Percentiles rank a stretch among this genome's conserved stretches.
Conservation (phyloP, 2,329 filamentous ascomycete genomes). For the Cercospora canescens region DNA sequence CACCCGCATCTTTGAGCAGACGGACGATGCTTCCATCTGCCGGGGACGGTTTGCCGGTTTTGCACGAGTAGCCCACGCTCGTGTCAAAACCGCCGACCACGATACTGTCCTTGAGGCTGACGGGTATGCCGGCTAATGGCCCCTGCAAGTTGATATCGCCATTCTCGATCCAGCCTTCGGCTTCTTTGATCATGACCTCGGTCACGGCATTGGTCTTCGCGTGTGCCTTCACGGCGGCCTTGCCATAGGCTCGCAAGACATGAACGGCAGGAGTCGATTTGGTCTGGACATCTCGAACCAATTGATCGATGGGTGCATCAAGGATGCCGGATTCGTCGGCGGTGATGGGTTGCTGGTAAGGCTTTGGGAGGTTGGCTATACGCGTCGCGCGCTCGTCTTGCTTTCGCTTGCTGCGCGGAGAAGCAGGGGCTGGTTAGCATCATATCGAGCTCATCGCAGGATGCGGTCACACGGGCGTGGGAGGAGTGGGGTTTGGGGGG, state of each 20-base stretch:
- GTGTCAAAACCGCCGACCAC: conserved; percentile 81
- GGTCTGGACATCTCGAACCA: conserved; percentile 77
- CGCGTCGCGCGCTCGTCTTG: conserved; percentile 71
- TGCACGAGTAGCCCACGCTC: conserved; percentile 75
- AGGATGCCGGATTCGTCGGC: conserved; percentile 66
- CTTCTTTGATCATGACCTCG: conserved; percentile 77
- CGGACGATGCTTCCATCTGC: conserved; percentile 72
- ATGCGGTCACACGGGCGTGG: conserved; percentile 15
- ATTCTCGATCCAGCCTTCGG: conserved; percentile 67
- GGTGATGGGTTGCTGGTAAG: conserved; percentile 68
- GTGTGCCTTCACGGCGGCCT: conserved; percentile 80
- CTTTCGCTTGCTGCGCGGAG: conserved; percentile 66
- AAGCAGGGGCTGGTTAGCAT: neutral
- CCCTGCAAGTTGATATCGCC: conserved; percentile 70
- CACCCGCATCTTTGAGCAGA: conserved; percentile 81
- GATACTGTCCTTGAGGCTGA: conserved; percentile 77
- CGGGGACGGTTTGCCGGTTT: conserved; percentile 65
- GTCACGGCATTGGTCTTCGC: conserved; percentile 87
- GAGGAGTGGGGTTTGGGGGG: conserved; percentile 17
- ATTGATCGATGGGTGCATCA: conserved; percentile 70
- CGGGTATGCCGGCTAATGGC: conserved; percentile 80
- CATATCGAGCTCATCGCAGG: neutral
- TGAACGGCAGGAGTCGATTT: conserved; percentile 65
- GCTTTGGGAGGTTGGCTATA: conserved; percentile 64
- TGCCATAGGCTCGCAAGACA: conserved; percentile 82